Percentiles rank a stretch among this genome's conserved stretches.
These are phyloP conservation scores for Andrographis paniculata DNA, from an alignment of 305 asterid genomes.

Conservation along the genomic window DNA sequence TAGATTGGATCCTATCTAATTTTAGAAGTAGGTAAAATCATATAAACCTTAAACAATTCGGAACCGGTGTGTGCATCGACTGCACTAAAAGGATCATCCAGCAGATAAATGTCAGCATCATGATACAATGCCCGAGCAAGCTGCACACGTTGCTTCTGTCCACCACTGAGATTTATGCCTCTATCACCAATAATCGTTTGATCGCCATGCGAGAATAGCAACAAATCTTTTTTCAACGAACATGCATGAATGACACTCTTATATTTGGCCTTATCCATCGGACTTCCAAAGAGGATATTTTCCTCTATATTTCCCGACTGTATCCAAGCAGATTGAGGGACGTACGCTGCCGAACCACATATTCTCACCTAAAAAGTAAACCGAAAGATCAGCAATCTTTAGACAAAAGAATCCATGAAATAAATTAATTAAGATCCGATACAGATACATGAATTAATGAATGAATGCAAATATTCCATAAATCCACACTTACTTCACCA, in stretches of 20 bases:
- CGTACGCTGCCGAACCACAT: slow-evolving; percentile 88
- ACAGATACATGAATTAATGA: slow-evolving; percentile 5
- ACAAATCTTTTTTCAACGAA: slow-evolving; percentile 47
- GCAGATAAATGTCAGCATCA: slow-evolving; percentile 61
- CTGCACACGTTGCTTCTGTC: slow-evolving; percentile 70
- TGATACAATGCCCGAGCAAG: slow-evolving; percentile 69
- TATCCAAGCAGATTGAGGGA: slow-evolving; percentile 95
- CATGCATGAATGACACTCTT: slow-evolving; percentile 84
- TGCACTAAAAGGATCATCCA: slow-evolving; percentile 76
- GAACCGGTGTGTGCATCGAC: slow-evolving; percentile 83
- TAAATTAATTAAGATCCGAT: slow-evolving; percentile 9
- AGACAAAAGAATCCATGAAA: slow-evolving; percentile 17
- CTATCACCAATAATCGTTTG: slow-evolving; percentile 70
- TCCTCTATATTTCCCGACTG: slow-evolving; percentile 94
- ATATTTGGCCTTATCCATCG: slow-evolving; percentile 85
- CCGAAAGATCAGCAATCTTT: slow-evolving; percentile 17
- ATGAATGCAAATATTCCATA: slow-evolving; percentile 10
- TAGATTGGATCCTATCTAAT: no score
- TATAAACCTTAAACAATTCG: slow-evolving; percentile 58
- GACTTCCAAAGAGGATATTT: slow-evolving; percentile 85
- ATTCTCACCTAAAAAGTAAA: slow-evolving; percentile 60
- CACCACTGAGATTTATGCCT: slow-evolving; percentile 72
- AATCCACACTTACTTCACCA: slow-evolving; percentile 73
- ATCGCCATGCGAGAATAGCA: slow-evolving; percentile 56
- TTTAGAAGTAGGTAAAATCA: no score